These are phyloP conservation scores for Strigomonas oncopelti DNA, from an alignment of 208 protist species.

Conservation along the genomic window DNA sequence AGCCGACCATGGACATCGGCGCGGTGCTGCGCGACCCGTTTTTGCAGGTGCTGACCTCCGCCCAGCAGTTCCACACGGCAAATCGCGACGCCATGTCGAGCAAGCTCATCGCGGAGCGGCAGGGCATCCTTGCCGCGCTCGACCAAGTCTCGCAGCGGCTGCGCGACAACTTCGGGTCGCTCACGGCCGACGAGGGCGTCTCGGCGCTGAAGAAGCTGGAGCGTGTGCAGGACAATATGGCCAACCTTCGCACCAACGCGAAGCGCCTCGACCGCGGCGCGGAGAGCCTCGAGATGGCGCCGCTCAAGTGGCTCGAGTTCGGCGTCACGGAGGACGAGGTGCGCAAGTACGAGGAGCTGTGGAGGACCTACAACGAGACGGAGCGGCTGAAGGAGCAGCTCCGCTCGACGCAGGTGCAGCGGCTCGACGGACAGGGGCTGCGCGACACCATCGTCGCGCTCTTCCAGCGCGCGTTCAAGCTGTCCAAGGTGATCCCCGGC, in stretches of 20 bases:
- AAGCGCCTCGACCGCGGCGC: conserved; percentile 62
- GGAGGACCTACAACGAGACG: conserved; percentile 56
- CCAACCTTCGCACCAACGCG: conserved; percentile 24
- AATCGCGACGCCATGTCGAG: conserved; percentile 31
- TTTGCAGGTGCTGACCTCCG: conserved; percentile 25
- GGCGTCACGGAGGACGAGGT: conserved; percentile 53
- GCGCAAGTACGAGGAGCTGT: conserved; percentile 72
- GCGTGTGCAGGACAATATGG: conserved; percentile 29
- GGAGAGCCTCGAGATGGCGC: conserved; percentile 57
- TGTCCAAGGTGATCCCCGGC: conserved; percentile 62
- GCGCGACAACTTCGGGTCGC: conserved; percentile 26
- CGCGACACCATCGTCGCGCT: conserved; percentile 62
- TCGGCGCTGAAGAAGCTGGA: conserved; percentile 50
- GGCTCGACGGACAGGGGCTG: conserved; percentile 63
- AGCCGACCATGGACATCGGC: conserved; percentile 22
- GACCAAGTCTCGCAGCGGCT: conserved; percentile 31
- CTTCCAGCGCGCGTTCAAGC: conserved; percentile 58
- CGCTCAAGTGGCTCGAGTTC: conserved; percentile 72
- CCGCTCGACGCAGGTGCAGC: conserved; percentile 33
- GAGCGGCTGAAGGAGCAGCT: conserved; percentile 56
- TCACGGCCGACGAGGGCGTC: conserved; percentile 40
- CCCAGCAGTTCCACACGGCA: conserved; percentile 30
- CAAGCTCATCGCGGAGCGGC: conserved; percentile 29
- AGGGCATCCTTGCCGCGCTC: conserved; percentile 22
- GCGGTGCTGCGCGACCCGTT: conserved; percentile 33